These are phyloP conservation scores for Penicillium coffeae DNA, from an alignment of 495 filamentous ascomycete genomes.

Conservation along the genomic window DNA sequence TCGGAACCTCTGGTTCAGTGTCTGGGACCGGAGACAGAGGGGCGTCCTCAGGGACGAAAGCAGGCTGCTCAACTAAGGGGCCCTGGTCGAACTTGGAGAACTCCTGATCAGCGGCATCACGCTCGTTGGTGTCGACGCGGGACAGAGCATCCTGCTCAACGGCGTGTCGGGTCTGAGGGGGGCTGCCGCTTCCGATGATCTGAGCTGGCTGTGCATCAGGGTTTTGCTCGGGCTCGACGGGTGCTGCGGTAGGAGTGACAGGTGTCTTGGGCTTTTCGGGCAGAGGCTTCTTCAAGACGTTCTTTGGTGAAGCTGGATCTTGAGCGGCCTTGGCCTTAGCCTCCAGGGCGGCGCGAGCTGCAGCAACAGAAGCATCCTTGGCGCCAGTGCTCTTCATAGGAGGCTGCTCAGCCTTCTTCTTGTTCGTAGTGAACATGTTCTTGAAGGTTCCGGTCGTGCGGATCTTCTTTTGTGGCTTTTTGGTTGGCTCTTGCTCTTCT, in stretches of 20 bases:
- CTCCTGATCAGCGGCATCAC: slow-evolving; percentile 60
- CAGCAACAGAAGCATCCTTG: slow-evolving; percentile 38
- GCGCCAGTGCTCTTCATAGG: slow-evolving; percentile 35
- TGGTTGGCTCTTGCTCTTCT: slow-evolving; percentile 30
- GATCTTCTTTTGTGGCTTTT: slow-evolving; percentile 48
- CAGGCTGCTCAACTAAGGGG: slow-evolving; percentile 79
- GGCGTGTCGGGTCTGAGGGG: slow-evolving; percentile 46
- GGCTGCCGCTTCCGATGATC: slow-evolving; percentile 24
- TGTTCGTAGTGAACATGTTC: slow-evolving; percentile 42
- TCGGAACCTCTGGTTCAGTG: slow-evolving; percentile 9
- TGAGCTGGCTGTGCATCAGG: slow-evolving; percentile 16
- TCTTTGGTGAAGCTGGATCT: slow-evolving; percentile 22
- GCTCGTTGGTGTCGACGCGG: slow-evolving; percentile 62
- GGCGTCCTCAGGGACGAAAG: slow-evolving; percentile 68
- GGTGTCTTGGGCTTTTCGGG: slow-evolving; percentile 15
- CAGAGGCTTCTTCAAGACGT: slow-evolving; percentile 31
- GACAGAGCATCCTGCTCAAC: slow-evolving; percentile 54
- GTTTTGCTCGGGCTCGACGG: slow-evolving; percentile 6
- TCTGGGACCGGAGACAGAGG: slow-evolving; percentile 11
- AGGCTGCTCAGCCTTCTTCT: slow-evolving; percentile 36
- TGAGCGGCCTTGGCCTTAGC: slow-evolving; percentile 39
- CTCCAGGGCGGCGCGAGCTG: slow-evolving; percentile 49
- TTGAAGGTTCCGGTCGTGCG: slow-evolving; percentile 43
- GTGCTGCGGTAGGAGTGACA: slow-evolving; percentile 9
- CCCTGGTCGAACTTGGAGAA: slow-evolving; percentile 90